These are phyloP conservation scores for Calonectria multiphialidica DNA, from an alignment of 2,329 filamentous ascomycete genomes.

Conservation along the genomic window DNA sequence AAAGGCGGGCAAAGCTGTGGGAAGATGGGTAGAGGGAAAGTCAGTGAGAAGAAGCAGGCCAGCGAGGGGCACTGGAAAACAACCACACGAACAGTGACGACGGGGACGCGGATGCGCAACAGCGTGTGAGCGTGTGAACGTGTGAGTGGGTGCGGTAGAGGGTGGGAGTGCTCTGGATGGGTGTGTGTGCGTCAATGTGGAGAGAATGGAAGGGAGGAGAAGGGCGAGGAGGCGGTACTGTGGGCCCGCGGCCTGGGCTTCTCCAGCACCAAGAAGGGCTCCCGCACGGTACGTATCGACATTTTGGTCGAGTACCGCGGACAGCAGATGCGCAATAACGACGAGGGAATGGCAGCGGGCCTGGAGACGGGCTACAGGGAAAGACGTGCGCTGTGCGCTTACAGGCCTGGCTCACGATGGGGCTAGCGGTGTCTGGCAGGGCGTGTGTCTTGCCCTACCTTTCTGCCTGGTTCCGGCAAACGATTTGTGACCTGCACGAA, in stretches of 20 bases:
- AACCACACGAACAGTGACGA: constrained; percentile 31
- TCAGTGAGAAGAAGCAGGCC: constrained; percentile 28
- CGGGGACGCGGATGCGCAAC: constrained; percentile 25
- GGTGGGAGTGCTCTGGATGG: constrained; percentile 36
- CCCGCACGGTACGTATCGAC: constrained; percentile 37
- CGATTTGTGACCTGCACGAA: constrained; percentile 22
- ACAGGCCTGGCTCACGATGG: neutral
- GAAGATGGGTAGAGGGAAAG: constrained; percentile 24
- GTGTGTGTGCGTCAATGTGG: constrained; percentile 42
- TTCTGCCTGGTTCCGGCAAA: constrained; percentile 19
- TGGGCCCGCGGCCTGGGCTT: constrained; percentile 33
- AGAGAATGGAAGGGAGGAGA: constrained; percentile 47
- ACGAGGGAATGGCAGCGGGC: neutral
- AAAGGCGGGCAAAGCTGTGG: constrained; percentile 14
- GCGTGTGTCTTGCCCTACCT: constrained; percentile 12
- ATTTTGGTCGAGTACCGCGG: constrained; percentile 19
- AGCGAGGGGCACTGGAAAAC: constrained; percentile 36
- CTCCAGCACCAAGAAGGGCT: constrained; percentile 17
- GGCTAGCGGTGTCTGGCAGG: constrained; percentile 3
- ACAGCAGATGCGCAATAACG: neutral
- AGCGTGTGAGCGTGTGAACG: constrained; percentile 33
- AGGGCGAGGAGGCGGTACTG: constrained; percentile 38
- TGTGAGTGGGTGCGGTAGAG: constrained; percentile 31
- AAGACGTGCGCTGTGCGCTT: neutral
- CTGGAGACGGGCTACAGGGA: neutral